Percentiles rank a stretch among this genome's conserved stretches.
Conservation (phyloP, 345 rosid genomes). For the Rhizophora apiculata region DNA sequence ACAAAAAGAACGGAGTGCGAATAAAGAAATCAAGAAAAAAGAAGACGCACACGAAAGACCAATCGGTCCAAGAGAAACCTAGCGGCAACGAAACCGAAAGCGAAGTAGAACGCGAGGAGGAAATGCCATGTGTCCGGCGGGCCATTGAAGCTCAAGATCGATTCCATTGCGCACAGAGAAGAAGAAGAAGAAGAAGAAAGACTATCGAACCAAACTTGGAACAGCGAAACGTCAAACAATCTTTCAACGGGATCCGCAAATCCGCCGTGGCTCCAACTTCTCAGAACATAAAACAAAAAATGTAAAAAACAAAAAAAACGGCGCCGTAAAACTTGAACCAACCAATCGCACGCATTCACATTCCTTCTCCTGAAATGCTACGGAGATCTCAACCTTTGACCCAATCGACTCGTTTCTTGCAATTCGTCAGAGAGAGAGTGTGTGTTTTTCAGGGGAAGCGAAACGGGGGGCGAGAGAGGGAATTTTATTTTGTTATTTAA, state of each 20-base stretch:
- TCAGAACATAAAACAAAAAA: neutral
- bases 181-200: neutral
- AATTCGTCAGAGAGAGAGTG: neutral
- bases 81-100: slow-evolving; percentile 51
- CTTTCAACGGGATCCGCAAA: neutral
- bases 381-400: neutral
- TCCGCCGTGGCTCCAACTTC: neutral
- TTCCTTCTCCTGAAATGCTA: neutral
- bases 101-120: slow-evolving; percentile 57
- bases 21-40: neutral
- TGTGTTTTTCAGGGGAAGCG: neutral
- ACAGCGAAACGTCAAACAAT: too few species aligned
- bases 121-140: slow-evolving; percentile 50
- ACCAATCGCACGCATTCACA: neutral
- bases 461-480: too few species aligned
- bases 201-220: neutral
- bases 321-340: neutral
- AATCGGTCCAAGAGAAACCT: slow-evolving; percentile 68
- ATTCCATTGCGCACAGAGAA: slow-evolving; percentile 39
- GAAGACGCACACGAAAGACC: slow-evolving; percentile 65
- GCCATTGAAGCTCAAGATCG: slow-evolving; percentile 34
- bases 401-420: neutral
- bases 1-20: neutral
- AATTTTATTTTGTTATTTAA: too few species aligned
- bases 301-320: neutral